Percentiles rank a stretch among this genome's conserved stretches.
phyloP scores from a whole-genome alignment of 305 asterid species.

The Coffea humblotiana region DNA sequence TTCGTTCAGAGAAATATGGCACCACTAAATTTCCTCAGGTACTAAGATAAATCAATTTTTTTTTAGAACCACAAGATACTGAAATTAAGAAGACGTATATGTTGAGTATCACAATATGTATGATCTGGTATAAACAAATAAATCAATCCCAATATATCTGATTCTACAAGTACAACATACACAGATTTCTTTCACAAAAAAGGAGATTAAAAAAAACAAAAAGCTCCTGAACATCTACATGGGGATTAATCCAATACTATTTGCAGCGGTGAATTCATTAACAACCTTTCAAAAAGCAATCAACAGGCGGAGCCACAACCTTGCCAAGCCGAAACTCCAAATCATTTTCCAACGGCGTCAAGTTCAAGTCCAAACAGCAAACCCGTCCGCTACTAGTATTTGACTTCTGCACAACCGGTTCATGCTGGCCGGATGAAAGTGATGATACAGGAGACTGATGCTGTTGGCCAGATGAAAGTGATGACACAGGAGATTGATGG shows the following conservation, averaged over 20 bases:
- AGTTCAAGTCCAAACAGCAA: slow-evolving; percentile 41
- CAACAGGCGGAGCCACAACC: slow-evolving; percentile 13
- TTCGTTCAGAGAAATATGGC: neutral
- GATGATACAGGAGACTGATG: neutral
- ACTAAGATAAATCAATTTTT: neutral
- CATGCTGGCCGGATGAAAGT: neutral
- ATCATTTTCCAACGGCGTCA: slow-evolving; percentile 39
- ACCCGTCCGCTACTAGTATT: slow-evolving; percentile 3
- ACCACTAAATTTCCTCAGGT: neutral
- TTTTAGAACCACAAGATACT: neutral
- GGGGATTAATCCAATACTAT: neutral
- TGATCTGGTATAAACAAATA: slow-evolving; percentile 5
- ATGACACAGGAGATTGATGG: slow-evolving; percentile 3
- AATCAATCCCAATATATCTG: slow-evolving; percentile 19
- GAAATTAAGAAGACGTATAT: neutral
- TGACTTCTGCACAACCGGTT: slow-evolving; percentile 20
- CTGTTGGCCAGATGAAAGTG: neutral
- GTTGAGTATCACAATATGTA: neutral
- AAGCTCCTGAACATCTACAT: slow-evolving; percentile 5
- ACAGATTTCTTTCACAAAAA: too few relatives aligned
- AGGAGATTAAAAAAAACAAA: too few relatives aligned
- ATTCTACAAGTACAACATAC: neutral
- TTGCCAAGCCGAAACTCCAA: slow-evolving; percentile 27
- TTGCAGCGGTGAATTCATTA: neutral
- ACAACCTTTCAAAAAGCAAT: slow-evolving; percentile 6